Evolutionary conservation across 2,329 filamentous ascomycete genomes (phyloP), one percentile per base, ranked within the genome.

Genomic region (Juglanconis sp.): DNA sequence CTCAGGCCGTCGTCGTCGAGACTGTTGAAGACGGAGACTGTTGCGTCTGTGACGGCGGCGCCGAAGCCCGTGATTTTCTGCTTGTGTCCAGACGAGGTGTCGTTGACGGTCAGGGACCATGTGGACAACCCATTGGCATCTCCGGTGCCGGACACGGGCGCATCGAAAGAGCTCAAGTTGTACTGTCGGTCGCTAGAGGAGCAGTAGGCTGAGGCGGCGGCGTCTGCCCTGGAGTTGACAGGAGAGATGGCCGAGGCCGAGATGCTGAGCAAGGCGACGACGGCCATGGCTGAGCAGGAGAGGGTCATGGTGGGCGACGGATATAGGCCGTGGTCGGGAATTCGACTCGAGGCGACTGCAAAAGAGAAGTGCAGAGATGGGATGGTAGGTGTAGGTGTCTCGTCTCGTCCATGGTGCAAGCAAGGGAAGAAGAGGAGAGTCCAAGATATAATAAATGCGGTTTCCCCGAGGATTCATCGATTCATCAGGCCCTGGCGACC

Each of bases 21-120:
- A 24, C 66, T 64, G 58, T 73, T 72, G 63, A 77, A 70, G 31
- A 74, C 73, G 34, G 70, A 67, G 9, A 77, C 73, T 5, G 75
- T 77, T 36, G 73, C 72, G 55, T 78, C 76, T 3, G 76, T 78
- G 34, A 78, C 74, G 9, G 74, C 69, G 5, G 74, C 75, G n/a
- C 76, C 76, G 57, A 78, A 78, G 4, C 76, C 75, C 48, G 68
- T 71, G 66, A 78, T 65, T 11, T 64, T 72, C 65, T 78, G 76
- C 63, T 75, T 77, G 61, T 72, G 62, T 15, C 75, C 75, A 4
- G 69, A 61, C 1, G 68, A 42, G 24, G 73, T 73, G 64, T 78
- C 76, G 57, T 76, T 71, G 54, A 78, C 70, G 60, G 65, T 72
- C 44, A 78, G 68, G 30, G 67, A 61, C 75, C 76, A 78, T 44